Percentiles rank a stretch among this genome's conserved stretches.
Conservation (phyloP, 176 grass and related monocot genomes). For the Triticum turgidum region DNA sequence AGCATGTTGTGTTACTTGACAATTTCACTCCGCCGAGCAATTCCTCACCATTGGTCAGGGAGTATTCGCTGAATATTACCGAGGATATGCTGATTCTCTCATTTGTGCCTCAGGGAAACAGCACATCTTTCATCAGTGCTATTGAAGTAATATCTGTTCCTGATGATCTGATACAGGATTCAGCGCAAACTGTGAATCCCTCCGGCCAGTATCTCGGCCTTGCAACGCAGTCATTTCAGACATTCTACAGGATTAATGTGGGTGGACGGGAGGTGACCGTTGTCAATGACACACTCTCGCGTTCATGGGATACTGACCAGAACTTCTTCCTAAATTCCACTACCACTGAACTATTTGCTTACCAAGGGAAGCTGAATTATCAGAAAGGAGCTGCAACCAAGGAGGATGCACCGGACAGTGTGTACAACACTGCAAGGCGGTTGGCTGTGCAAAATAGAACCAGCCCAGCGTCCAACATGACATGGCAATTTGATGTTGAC, state of each 20-base stretch:
- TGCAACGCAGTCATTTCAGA: constrained; percentile 54
- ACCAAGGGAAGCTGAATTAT: constrained; percentile 49
- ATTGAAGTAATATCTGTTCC: constrained; percentile 86
- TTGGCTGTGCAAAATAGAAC: constrained; percentile 44
- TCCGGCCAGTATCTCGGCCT: constrained; percentile 63
- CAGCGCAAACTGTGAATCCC: constrained; percentile 40
- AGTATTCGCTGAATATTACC: constrained; percentile 72
- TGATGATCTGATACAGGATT: constrained; percentile 64
- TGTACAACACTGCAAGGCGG: constrained; percentile 71
- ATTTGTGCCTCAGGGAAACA: constrained; percentile 66
- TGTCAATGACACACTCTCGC: constrained; percentile 77
- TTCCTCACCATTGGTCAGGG: constrained; percentile 47
- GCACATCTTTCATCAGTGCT: constrained; percentile 58
- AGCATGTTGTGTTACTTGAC: constrained; percentile 69
- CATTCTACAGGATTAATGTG: constrained; percentile 68
- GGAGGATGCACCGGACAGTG: constrained; percentile 63
- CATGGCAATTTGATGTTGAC: constrained; percentile 77
- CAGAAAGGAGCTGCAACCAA: constrained; percentile 36
- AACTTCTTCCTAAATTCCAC: constrained; percentile 41
- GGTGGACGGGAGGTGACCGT: constrained; percentile 60
- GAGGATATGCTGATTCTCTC: constrained; percentile 59
- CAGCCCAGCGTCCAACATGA: constrained; percentile 65
- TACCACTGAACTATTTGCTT: background rate
- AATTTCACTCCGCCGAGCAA: constrained; percentile 54
- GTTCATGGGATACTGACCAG: constrained; percentile 64